Conservation (phyloP, 2,329 filamentous ascomycete genomes). For the Talaromyces funiculosus region DNA sequence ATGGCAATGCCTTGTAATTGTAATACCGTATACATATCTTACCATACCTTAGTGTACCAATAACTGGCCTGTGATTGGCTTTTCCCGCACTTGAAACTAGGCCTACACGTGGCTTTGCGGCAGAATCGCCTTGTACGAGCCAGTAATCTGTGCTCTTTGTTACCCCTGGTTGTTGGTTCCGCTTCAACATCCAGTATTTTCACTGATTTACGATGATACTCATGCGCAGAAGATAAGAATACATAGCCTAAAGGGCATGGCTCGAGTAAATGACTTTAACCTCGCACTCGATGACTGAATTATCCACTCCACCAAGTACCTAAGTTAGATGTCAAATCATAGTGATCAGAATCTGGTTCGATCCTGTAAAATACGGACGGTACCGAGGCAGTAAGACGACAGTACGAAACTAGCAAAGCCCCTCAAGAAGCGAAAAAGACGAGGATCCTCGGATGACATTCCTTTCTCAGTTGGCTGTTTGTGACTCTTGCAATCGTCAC, state of each 20-base stretch:
- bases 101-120: slow-evolving; percentile 3
- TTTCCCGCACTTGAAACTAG: background rate
- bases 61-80: slow-evolving; percentile 16
- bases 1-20: background rate
- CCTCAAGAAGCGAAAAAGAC: background rate
- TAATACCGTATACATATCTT: background rate
- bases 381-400: background rate
- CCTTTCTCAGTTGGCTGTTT: background rate
- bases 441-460: background rate
- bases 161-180: background rate
- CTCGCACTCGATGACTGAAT: no score
- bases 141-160: background rate
- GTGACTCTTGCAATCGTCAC: background rate
- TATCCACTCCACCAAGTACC: background rate
- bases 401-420: background rate
- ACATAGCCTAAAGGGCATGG: no score
- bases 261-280: no score
- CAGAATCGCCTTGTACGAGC: background rate
- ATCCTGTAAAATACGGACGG: background rate
- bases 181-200: background rate
- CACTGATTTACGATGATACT: no score
- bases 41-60: background rate
- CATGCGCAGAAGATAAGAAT: no score
- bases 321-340: background rate
- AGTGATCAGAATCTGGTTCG: background rate